Evolutionary conservation across 2,329 filamentous ascomycete species (phyloP).

Genomic region (Aureobasidium sp.): DNA sequence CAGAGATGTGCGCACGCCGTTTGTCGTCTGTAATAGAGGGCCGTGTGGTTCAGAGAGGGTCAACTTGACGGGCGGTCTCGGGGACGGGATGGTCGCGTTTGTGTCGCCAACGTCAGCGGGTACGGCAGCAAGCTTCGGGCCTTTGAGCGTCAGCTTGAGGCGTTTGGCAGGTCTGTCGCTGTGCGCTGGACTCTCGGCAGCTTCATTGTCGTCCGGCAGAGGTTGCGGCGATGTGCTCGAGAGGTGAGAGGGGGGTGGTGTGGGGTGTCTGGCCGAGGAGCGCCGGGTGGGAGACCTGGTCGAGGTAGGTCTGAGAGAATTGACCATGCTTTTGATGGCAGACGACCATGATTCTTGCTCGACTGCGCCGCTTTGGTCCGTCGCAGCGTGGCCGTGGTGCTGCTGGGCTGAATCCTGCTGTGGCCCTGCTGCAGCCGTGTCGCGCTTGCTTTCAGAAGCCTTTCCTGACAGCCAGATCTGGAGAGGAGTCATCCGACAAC

Average conservation of each 20-base stretch:
- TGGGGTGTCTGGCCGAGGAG: conserved; percentile 12
- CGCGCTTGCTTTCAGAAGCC: conserved; percentile 13
- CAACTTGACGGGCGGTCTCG: conserved; percentile 36
- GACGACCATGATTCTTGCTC: conserved; percentile 16
- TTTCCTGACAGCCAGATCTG: conserved; percentile 9
- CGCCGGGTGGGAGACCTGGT: conserved; percentile 10
- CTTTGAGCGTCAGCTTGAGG: conserved; percentile 13
- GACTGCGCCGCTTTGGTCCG: not conserved
- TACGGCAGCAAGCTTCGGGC: conserved; percentile 7
- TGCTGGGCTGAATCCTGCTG: conserved; percentile 6
- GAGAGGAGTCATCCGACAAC: conserved; percentile 11
- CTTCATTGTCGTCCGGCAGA: not conserved
- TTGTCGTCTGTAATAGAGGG: conserved; percentile 35
- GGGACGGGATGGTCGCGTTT: conserved; percentile 14
- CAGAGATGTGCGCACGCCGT: conserved; percentile 35
- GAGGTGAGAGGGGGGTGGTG: conserved; percentile 8
- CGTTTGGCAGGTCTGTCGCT: conserved; percentile 1
- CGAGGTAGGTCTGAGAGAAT: conserved; percentile 11
- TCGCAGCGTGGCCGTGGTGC: not conserved
- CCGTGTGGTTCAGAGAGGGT: conserved; percentile 38
- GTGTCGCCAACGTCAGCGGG: conserved; percentile 1
- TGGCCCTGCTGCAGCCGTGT: not conserved
- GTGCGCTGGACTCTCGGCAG: not conserved
- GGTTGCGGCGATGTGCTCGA: not conserved
- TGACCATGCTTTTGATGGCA: conserved; percentile 16